Evolutionary conservation across 106 monocot genomes (phyloP), one percentile per base, ranked within the genome.

Genomic region (Dendrobium chrysotoxum): DNA sequence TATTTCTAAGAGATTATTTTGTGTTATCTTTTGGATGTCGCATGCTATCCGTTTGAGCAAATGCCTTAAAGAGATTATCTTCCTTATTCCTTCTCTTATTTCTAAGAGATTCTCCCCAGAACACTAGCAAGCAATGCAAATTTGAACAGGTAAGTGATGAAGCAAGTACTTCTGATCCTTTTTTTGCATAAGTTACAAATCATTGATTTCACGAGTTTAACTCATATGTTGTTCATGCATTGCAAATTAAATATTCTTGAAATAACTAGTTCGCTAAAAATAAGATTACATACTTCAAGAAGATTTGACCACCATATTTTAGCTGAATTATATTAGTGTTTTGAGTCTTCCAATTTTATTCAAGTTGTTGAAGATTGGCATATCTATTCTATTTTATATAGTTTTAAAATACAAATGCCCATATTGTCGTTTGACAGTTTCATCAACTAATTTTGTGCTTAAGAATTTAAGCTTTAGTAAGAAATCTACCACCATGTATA

Each of bases 311-410:
- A 61, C n/a, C 18, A 57, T 66, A 66, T 25, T 28, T 68, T 68
- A n/a, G 10, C 30, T 68, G 68, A 68, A 68, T 68, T 31, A 30
- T 68, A 28, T 68, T 68, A 28, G 7, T 8, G 2, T 31, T 68
- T 68, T 28, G 28, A 28, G 9, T 68, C 30, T 11, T 28, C 13
- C 68, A 10, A 58, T 58, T 58, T n/a, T n/a, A n/a, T n/a, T n/a
- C n/a, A n/a, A n/a, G n/a, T n/a, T n/a, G n/a, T n/a, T n/a, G n/a
- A n/a, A n/a, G n/a, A n/a, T n/a, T n/a, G n/a, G n/a, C n/a, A n/a
- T n/a, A n/a, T n/a, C n/a, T 87, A 81, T 85, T 40, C 55, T 79
- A 76, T 78, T 85, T 81, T 82, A 79, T 61, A 57, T 82, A 79
- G 74, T 83, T 40, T 45, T 85, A 73, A 50, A 64, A 80, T 79